These are phyloP conservation scores for Aspergillus saccharolyticus DNA, from an alignment of 495 filamentous ascomycete species.

Conservation along the genomic window DNA sequence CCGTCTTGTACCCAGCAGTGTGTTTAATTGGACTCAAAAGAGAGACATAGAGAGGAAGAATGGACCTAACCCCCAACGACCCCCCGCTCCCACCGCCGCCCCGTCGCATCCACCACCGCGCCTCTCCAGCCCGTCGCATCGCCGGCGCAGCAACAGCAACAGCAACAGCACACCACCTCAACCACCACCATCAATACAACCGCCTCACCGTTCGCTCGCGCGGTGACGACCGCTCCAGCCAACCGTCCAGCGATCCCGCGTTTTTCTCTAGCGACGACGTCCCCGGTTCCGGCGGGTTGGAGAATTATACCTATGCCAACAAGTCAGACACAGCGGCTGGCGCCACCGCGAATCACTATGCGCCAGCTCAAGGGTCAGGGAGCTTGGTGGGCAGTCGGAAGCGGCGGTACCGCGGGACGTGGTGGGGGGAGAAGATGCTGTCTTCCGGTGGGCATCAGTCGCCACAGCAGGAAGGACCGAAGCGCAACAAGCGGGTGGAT, in stretches of 20 bases:
- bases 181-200: not conserved
- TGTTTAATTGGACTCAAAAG: no score
- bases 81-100: not conserved
- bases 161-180: not conserved
- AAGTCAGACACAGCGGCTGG: no score
- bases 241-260: slow-evolving; percentile 66
- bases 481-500: slow-evolving; percentile 50
- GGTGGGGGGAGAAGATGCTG: slow-evolving; percentile 59
- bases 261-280: slow-evolving; percentile 77
- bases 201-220: not conserved
- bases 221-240: slow-evolving; percentile 41
- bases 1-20: no score
- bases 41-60: not conserved
- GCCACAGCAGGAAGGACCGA: slow-evolving; percentile 24
- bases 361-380: no score
- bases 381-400: slow-evolving; percentile 43
- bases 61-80: not conserved
- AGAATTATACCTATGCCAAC: slow-evolving; percentile 66
- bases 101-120: not conserved
- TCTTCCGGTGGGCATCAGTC: not conserved
- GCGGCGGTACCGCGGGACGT: slow-evolving; percentile 62
- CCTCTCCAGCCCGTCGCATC: not conserved
- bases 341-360: no score
- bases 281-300: slow-evolving; percentile 54
- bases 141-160: not conserved